Evolutionary conservation across 768 basidiomycete species (phyloP).

Genomic region (Naganishia vishniacii): DNA sequence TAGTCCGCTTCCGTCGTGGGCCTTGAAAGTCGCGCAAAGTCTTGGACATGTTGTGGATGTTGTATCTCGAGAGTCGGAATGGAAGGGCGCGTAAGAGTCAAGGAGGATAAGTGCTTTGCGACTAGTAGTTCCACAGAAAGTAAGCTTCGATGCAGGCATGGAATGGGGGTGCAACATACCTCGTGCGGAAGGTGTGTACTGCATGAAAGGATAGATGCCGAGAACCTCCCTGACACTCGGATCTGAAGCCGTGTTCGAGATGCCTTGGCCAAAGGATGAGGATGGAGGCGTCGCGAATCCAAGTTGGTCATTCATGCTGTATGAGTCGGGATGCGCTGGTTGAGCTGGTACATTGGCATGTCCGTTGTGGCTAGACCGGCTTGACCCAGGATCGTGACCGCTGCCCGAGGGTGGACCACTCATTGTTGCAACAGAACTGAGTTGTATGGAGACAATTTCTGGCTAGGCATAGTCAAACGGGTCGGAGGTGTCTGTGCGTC

Average conservation of each 20-base stretch:
- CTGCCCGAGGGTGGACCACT: background rate
- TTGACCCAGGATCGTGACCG: background rate
- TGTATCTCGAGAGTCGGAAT: constrained; percentile 31
- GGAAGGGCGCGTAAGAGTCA: constrained; percentile 34
- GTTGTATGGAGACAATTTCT: background rate
- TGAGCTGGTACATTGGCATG: background rate
- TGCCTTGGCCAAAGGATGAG: background rate
- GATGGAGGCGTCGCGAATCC: background rate
- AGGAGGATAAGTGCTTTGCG: constrained; percentile 35
- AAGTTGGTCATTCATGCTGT: background rate
- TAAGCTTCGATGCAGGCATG: background rate
- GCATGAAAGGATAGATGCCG: constrained; percentile 40
- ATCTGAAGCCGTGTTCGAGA: constrained; percentile 25
- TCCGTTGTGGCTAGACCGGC: background rate
- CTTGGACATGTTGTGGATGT: constrained; percentile 35
- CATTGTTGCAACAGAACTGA: background rate
- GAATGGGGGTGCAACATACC: constrained; percentile 29
- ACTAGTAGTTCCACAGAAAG: constrained; percentile 19
- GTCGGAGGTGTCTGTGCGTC: too few relatives aligned
- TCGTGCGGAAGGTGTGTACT: constrained; percentile 40
- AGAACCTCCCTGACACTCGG: constrained; percentile 35
- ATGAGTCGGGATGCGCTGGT: background rate
- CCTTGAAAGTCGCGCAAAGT: constrained; percentile 34
- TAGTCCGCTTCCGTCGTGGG: constrained; percentile 35
- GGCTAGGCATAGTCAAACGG: too few relatives aligned